A percentile compares a stretch with the other conserved stretches of the same genome.
phyloP scores from a whole-genome alignment of 768 basidiomycete species.

The Leccinum ochraceum region DNA sequence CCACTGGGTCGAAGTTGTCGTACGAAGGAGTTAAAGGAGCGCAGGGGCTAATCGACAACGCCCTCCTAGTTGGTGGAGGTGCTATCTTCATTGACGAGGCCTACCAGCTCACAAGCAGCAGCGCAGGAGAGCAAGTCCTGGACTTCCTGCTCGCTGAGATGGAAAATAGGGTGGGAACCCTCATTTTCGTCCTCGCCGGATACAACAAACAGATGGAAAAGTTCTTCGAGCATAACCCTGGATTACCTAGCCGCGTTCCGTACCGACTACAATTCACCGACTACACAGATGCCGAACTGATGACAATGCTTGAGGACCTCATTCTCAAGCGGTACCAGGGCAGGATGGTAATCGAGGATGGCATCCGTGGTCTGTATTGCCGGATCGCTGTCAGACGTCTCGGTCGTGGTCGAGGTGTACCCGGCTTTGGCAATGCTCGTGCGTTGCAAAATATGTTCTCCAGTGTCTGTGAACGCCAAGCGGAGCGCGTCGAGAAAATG shows the following conservation, averaged over 20 bases:
- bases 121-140: conserved; percentile 56
- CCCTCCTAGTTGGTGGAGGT: conserved; percentile 58
- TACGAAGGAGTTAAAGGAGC: conserved; percentile 50
- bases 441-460: conserved; percentile 54
- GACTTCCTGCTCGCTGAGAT: conserved; percentile 75
- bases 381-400: conserved; percentile 35
- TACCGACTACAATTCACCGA: conserved; percentile 59
- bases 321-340: conserved; percentile 49
- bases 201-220: conserved; percentile 74
- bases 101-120: conserved; percentile 57
- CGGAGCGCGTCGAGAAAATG: conserved; percentile 45
- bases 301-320: conserved; percentile 51
- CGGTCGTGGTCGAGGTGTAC: conserved; percentile 21
- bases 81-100: conserved; percentile 72
- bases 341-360: conserved; percentile 56
- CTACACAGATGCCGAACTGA: conserved; percentile 58
- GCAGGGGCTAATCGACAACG: conserved; percentile 39
- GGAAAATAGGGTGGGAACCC: conserved; percentile 64
- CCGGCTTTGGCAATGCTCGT: conserved; percentile 70
- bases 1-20: conserved; percentile 59
- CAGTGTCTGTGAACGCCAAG: conserved; percentile 52
- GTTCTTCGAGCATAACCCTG: conserved; percentile 78
- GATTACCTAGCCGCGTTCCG: conserved; percentile 67
- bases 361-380: conserved; percentile 50
- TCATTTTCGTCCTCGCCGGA: conserved; percentile 72